phyloP scores from a whole-genome alignment of 176 grass and related monocot genomes.

The bread wheat (Triticum aestivum) region IWGSC_CS_RefSeq_v2.1 NC_057801.1:157932424-157932923 shows the following conservation, averaged over 20 bases:
- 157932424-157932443: neutral
- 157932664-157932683: neutral
- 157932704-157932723: neutral
- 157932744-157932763: neutral
- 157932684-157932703: neutral
- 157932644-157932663: neutral
- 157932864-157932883: conserved; percentile 15
- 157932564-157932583: neutral
- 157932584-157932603: neutral
- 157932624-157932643: neutral
- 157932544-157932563: neutral
- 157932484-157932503: neutral
- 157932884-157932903: conserved; percentile 51
- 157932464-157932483: neutral
- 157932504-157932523: neutral
- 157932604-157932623: conserved; percentile 14
- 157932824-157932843: conserved; percentile 29
- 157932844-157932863: neutral
- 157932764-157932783: neutral
- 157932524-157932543: neutral
- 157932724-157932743: conserved; percentile 3
- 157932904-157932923: conserved; percentile 58
- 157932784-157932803: neutral
- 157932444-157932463: neutral
- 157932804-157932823: conserved; percentile 1